A percentile compares a stretch with the other conserved stretches of the same genome.
Evolutionary conservation across 177 flowering plant species (phyloP).

Genomic region (Vitis hybrid): DNA sequence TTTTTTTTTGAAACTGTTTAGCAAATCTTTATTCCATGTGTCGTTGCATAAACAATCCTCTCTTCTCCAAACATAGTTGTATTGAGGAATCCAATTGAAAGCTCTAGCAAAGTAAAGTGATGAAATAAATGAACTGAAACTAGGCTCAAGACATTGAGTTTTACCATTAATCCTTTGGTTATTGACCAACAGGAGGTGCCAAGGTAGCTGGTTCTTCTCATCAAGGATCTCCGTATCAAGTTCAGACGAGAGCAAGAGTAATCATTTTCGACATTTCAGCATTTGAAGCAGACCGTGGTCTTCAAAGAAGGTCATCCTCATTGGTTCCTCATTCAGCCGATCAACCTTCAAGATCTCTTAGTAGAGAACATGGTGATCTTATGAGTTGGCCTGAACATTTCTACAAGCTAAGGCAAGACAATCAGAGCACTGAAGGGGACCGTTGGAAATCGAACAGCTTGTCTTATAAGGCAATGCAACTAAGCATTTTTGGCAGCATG

Average conservation of each 20-base stretch:
- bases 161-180: neutral
- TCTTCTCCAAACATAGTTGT: too few relatives aligned
- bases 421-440: conserved; percentile 26
- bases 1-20: too few relatives aligned
- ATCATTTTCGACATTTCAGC: conserved; percentile 62
- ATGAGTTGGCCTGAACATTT: conserved; percentile 85
- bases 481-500: conserved; percentile 78
- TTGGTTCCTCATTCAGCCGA: conserved; percentile 44
- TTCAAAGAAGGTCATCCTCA: conserved; percentile 51
- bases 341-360: conserved; percentile 39
- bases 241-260: conserved; percentile 78
- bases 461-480: conserved; percentile 67
- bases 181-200: conserved; percentile 33
- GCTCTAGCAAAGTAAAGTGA: too few relatives aligned
- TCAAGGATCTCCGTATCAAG: conserved; percentile 55
- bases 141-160: neutral
- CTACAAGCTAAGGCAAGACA: conserved; percentile 30
- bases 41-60: too few relatives aligned
- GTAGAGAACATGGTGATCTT: conserved; percentile 62
- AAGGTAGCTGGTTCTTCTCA: conserved; percentile 47
- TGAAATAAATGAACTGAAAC: too few relatives aligned
- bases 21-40: too few relatives aligned
- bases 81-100: too few relatives aligned
- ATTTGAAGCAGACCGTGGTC: conserved; percentile 43
- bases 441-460: conserved; percentile 34